Evolutionary conservation across 345 rosid genomes (phyloP), one percentile per base, ranked within the genome.

Genomic region (Eutrema heterophyllum): DNA sequence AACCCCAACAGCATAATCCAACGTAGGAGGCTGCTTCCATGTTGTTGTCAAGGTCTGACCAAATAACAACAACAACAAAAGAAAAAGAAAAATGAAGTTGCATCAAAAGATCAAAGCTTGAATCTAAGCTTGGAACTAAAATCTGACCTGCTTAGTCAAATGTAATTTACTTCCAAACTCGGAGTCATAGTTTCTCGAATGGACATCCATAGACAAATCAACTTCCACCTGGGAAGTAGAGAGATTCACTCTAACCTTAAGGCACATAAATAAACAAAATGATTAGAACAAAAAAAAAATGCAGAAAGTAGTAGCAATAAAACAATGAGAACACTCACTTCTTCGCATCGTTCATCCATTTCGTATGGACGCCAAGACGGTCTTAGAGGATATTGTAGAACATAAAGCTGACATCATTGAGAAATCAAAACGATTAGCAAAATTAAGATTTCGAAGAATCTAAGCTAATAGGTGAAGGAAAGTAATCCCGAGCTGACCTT

Each of bases 351-450:
- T 43, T 88, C 93, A 39, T 93, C 97, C 78, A 94, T 73, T 55
- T 94, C 97, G 26, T 89, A 94, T 2, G 96, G 93, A 50, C 96
- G 91, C 98, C 98, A 94, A 55, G 81, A 69, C 3, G 97, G 87
- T 72, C 98, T 82, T 56, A 88, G 48, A 8, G 97, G 97, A 83
- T 86, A 94, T 80, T 94, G 98, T 82, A 88, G 36, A 32, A 94
- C 89, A 80, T 88, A 91, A 24, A 94, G 67, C 98, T 93, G 86
- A 41, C 84, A 63, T 38, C 38, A 27, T 24, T n/a, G 21, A 56
- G 8, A 15, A 46, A 49, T 46, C 6, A 64, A 33, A 68, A 44
- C 18, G 0, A 15, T 59, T 15, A 38, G 38, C 57, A 61, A 36
- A 40, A 26, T 4, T 33, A 21, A 15, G 27, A 29, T 2, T 55